Evolutionary conservation across 495 filamentous ascomycete genomes (phyloP).

Genomic region (Penicillium cosmopolitanum): DNA sequence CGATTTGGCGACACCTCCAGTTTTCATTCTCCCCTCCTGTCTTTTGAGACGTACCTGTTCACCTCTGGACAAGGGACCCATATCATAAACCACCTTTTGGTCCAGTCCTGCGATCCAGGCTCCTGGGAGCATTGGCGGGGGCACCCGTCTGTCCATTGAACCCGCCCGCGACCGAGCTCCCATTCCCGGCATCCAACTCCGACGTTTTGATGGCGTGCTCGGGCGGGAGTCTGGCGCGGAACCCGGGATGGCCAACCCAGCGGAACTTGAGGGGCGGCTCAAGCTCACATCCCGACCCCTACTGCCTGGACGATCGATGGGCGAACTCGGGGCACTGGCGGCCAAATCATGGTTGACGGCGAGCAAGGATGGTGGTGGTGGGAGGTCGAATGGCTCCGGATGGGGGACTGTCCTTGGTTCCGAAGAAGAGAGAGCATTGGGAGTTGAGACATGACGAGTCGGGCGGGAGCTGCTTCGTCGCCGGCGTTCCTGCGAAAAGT

Average conservation of each 20-base stretch:
- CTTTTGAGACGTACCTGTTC: conserved; percentile 55
- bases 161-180: conserved; percentile 46
- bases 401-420: conserved; percentile 35
- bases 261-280: conserved; percentile 42
- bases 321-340: conserved; percentile 36
- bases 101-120: conserved; percentile 68
- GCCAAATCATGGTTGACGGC: conserved; percentile 48
- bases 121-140: conserved; percentile 28
- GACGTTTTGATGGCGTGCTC: conserved; percentile 47
- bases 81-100: conserved; percentile 64
- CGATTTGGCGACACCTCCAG: background rate
- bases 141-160: conserved; percentile 34
- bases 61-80: conserved; percentile 56
- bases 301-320: conserved; percentile 42
- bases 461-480: conserved; percentile 42
- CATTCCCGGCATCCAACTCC: conserved; percentile 62
- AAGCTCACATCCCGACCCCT: conserved; percentile 43
- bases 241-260: conserved; percentile 42
- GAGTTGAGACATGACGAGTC: conserved; percentile 43
- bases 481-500: conserved; percentile 28
- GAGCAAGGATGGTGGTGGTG: conserved; percentile 48
- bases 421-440: conserved; percentile 29
- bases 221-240: conserved; percentile 43
- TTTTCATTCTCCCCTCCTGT: background rate
- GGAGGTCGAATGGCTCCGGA: conserved; percentile 35